A percentile compares a stretch with the other conserved stretches of the same genome.
Evolutionary conservation across 2,329 filamentous ascomycete species (phyloP).

Genomic region (Alternaria infectoria): DNA sequence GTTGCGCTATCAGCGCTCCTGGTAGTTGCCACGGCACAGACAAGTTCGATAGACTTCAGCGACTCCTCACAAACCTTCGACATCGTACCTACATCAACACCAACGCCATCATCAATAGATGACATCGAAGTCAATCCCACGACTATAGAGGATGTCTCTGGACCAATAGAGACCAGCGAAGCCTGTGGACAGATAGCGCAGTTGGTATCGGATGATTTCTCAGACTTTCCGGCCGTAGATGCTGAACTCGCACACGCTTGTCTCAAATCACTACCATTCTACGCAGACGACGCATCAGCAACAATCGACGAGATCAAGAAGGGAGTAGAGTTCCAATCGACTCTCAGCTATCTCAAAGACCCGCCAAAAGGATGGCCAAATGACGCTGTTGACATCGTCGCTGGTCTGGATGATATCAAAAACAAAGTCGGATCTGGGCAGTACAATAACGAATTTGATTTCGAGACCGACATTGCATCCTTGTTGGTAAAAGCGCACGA

Average conservation of each 20-base stretch:
- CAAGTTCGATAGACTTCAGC: conserved; percentile 2
- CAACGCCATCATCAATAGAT: conserved; percentile 21
- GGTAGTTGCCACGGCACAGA: conserved; percentile 7
- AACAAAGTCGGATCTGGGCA: conserved; percentile 35
- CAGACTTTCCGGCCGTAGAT: conserved; percentile 30
- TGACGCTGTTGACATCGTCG: conserved; percentile 47
- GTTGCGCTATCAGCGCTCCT: conserved; percentile 2
- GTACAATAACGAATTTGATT: conserved; percentile 52
- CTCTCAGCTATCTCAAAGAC: conserved; percentile 48
- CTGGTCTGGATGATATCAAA: conserved; percentile 45
- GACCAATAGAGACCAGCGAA: conserved; percentile 36
- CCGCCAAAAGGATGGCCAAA: conserved; percentile 48
- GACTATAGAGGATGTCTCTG: conserved; percentile 33
- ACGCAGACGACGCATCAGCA: conserved; percentile 24
- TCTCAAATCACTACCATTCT: conserved; percentile 46
- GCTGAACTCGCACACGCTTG: conserved; percentile 47
- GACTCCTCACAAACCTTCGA: conserved; percentile 11
- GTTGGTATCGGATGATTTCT: conserved; percentile 15
- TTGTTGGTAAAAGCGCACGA: conserved; percentile 44
- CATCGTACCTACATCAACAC: conserved; percentile 5
- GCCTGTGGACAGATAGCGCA: conserved; percentile 38
- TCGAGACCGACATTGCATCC: conserved; percentile 47
- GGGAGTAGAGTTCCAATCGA: conserved; percentile 51
- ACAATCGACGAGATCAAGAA: conserved; percentile 43
- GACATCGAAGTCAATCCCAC: conserved; percentile 32